Percentiles rank a stretch among this genome's conserved stretches.
Conservation (phyloP, 805 yeast genomes). For the Nakazawaea ishiwadae region DNA sequence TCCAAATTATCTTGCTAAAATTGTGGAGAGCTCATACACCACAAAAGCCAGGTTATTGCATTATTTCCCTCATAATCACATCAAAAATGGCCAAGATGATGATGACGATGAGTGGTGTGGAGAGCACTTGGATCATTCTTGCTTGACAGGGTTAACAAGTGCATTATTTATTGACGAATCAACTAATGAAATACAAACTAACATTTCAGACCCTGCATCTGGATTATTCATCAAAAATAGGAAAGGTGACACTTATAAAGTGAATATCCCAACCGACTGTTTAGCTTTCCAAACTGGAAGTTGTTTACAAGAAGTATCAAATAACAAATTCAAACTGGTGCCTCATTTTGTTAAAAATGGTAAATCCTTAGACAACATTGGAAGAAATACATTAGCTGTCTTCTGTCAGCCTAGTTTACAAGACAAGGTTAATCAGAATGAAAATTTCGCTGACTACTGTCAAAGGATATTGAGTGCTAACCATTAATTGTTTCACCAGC, state of each 20-base stretch:
- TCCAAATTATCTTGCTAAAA: constrained; percentile 34
- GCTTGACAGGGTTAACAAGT: constrained; percentile 54
- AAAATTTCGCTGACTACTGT: constrained; percentile 47
- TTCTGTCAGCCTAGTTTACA: constrained; percentile 57
- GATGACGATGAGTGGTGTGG: constrained; percentile 51
- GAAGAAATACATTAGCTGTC: constrained; percentile 55
- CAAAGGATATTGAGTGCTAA: constrained; percentile 33
- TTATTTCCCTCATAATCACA: constrained; percentile 39
- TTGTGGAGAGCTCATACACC: constrained; percentile 45
- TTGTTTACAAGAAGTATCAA: constrained; percentile 46
- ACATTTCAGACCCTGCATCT: constrained; percentile 37
- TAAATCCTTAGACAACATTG: constrained; percentile 19
- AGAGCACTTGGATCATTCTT: constrained; percentile 56
- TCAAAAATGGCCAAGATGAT: constrained; percentile 9
- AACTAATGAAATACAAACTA: constrained; percentile 19
- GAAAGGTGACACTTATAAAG: constrained; percentile 38
- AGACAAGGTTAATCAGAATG: constrained; percentile 37
- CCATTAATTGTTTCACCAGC: constrained; percentile 23
- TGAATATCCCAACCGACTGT: constrained; percentile 49
- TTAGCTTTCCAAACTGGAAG: constrained; percentile 61
- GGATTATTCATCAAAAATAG: constrained; percentile 50
- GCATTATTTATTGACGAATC: constrained; percentile 45
- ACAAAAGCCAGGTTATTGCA: constrained; percentile 56
- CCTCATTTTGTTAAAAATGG: constrained; percentile 53
- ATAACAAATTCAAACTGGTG: constrained; percentile 49